phyloP scores from a whole-genome alignment of 2,329 filamentous ascomycete species.

The Cercospora beticola region DNA sequence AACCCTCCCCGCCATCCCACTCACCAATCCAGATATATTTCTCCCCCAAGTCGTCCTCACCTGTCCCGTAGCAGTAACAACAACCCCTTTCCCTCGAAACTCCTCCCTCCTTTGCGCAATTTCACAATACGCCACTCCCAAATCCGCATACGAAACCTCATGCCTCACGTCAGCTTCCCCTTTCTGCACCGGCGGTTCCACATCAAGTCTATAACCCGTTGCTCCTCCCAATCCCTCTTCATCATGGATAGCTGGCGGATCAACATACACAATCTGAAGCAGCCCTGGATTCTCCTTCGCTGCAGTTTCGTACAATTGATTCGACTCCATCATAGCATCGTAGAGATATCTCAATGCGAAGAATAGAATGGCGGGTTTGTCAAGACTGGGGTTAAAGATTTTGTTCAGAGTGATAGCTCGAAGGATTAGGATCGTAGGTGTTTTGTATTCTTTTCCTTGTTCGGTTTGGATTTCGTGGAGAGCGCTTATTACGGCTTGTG shows the following conservation, averaged over 20 bases:
- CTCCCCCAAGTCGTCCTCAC: slow-evolving; percentile 6
- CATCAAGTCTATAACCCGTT: slow-evolving; percentile 5
- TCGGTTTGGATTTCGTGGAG: neutral
- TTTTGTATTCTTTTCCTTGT: neutral
- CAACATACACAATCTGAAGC: neutral
- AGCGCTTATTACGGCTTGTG: neutral
- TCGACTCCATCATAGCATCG: neutral
- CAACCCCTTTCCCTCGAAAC: neutral
- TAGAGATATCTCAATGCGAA: slow-evolving; percentile 1
- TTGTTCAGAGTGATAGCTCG: neutral
- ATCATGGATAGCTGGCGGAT: slow-evolving; percentile 9
- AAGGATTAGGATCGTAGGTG: neutral
- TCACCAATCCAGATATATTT: neutral
- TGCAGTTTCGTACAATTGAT: neutral
- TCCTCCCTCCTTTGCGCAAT: neutral
- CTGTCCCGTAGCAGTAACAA: neutral
- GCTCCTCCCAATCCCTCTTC: neutral
- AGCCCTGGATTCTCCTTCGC: neutral
- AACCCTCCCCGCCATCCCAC: neutral
- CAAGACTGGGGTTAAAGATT: neutral
- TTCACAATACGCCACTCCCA: slow-evolving; percentile 2
- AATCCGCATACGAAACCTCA: slow-evolving; percentile 2
- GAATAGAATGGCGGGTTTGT: neutral
- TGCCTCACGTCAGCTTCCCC: neutral
- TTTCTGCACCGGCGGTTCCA: neutral